Percentiles rank a stretch among this genome's conserved stretches.
Conservation (phyloP, 768 basidiomycete genomes). For the Termitomyces bulborhizus region DNA sequence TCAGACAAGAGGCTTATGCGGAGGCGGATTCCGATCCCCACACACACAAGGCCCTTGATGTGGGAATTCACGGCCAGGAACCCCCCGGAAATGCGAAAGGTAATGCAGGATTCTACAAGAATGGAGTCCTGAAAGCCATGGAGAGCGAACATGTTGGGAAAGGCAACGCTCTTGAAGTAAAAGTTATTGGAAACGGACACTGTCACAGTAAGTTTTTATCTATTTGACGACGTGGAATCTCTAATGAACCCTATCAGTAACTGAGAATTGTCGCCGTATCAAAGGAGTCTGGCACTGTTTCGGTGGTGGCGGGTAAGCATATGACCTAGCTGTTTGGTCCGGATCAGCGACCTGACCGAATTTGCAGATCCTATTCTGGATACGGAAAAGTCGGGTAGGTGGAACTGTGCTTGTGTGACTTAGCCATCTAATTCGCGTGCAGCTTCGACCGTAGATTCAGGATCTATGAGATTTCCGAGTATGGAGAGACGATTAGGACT, state of each 20-base stretch:
- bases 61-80: constrained; percentile 63
- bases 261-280: constrained; percentile 82
- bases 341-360: background rate
- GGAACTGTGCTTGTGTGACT: background rate
- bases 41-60: constrained; percentile 58
- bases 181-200: constrained; percentile 88
- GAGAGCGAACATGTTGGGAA: constrained; percentile 61
- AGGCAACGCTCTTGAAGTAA: constrained; percentile 59
- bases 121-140: constrained; percentile 64
- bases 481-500: constrained; percentile 87
- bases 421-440: constrained; percentile 9
- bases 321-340: background rate
- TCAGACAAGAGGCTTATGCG: constrained; percentile 69
- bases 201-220: constrained; percentile 57
- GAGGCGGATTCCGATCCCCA: constrained; percentile 58
- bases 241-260: constrained; percentile 40
- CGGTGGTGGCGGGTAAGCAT: constrained; percentile 69
- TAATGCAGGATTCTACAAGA: constrained; percentile 80
- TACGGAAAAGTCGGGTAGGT: constrained; percentile 72
- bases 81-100: constrained; percentile 54
- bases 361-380: constrained; percentile 67
- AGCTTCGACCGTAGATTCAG: constrained; percentile 91
- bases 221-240: background rate
- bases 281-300: constrained; percentile 91
- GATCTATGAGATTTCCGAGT: constrained; percentile 82